phyloP scores from a whole-genome alignment of 202 grass and related monocot species.

The Tripidium arundinaceum region DNA sequence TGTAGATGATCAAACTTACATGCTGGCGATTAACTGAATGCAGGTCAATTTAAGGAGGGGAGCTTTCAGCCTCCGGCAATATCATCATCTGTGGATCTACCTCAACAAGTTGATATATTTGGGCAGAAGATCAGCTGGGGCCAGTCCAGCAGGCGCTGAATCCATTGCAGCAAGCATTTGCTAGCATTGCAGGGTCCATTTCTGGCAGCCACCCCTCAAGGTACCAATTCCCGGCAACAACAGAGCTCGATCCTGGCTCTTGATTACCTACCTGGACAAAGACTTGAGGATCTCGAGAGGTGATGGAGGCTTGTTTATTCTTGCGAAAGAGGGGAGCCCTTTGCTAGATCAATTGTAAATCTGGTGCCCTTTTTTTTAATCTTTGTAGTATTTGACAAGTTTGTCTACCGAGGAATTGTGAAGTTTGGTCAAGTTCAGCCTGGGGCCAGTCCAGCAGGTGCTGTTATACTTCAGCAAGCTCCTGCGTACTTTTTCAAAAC shows the following conservation, averaged over 20 bases:
- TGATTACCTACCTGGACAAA: conserved; percentile 88
- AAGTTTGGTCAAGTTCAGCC: no score
- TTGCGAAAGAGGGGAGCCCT: conserved; percentile 78
- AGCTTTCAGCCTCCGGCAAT: conserved; percentile 71
- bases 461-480: no score
- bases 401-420: no score
- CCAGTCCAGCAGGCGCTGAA: conserved; percentile 57
- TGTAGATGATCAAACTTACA: conserved; percentile 19
- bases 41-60: conserved; percentile 95
- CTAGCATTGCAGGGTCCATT: conserved; percentile 60
- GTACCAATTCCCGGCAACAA: conserved; percentile 57
- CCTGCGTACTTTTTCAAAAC: no score
- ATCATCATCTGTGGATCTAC: conserved; percentile 62
- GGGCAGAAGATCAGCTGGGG: conserved; percentile 77
- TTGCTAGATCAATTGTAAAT: conserved; percentile 59
- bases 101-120: conserved; percentile 67
- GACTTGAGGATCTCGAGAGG: conserved; percentile 92
- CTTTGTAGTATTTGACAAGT: no score
- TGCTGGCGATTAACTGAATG: background rate
- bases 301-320: conserved; percentile 83
- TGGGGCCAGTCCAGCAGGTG: no score
- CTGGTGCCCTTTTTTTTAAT: background rate
- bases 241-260: conserved; percentile 63
- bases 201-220: conserved; percentile 82
- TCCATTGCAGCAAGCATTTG: conserved; percentile 57